Conservation (phyloP, 306 rosid genomes). For the Acacia melanoxylon region DNA sequence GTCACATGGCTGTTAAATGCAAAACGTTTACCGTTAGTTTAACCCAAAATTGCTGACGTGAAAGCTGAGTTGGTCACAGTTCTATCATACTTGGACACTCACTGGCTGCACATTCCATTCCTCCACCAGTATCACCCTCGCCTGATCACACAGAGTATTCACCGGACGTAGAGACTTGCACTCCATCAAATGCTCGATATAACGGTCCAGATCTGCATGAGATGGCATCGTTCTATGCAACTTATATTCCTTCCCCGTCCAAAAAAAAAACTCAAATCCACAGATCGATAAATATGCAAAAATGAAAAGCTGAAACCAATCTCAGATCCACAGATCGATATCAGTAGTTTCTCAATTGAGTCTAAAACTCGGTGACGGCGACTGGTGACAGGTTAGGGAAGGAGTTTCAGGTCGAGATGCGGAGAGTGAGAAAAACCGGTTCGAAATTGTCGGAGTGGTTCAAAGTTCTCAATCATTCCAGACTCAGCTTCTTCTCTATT, state of each 20-base stretch:
- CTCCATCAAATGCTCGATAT: conserved; percentile 97
- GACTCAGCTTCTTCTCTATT: conserved; percentile 16
- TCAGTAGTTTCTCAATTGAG: not conserved
- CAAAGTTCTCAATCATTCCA: conserved; percentile 52
- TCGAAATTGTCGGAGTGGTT: conserved; percentile 36
- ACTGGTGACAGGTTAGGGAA: conserved; percentile 27
- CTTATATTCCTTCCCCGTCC: not conserved
- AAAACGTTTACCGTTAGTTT: no score
- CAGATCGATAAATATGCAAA: conserved; percentile 34
- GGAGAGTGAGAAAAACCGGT: conserved; percentile 44
- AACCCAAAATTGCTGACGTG: no score
- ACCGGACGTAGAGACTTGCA: conserved; percentile 93
- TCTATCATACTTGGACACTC: no score
- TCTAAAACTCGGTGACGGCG: conserved; percentile 35
- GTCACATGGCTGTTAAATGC: no score
- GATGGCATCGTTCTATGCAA: conserved; percentile 73
- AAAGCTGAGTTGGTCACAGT: no score
- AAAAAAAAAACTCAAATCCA: conserved; percentile 50
- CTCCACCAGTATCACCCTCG: conserved; percentile 87
- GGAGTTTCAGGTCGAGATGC: conserved; percentile 38
- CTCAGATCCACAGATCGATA: no score
- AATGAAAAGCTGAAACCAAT: conserved; percentile 23
- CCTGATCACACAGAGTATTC: conserved; percentile 90
- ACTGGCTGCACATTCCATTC: conserved; percentile 99
- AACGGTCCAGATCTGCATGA: conserved; percentile 97